phyloP scores from a whole-genome alignment of 352 stramenopile genomes.

The Plasmopara muralis region DNA sequence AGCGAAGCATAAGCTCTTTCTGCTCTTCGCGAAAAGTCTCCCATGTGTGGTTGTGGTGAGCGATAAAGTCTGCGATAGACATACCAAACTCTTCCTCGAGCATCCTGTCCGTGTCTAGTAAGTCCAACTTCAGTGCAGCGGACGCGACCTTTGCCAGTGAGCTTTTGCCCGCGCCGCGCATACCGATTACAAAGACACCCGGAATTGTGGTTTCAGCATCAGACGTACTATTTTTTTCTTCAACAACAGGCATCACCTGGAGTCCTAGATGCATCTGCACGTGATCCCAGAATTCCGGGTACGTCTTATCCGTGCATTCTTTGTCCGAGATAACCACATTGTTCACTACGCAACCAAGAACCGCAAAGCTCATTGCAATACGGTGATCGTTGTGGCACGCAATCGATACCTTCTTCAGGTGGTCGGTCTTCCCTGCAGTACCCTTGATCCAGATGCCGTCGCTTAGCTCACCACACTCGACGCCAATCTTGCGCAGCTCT shows the following conservation, averaged over 20 bases:
- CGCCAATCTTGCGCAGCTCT: constrained; percentile 92
- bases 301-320: constrained; percentile 97
- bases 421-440: constrained; percentile 37
- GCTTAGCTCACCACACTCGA: constrained; percentile 63
- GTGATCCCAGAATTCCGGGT: constrained; percentile 94
- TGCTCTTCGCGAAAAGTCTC: constrained; percentile 69
- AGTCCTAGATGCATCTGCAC: constrained; percentile 58
- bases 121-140: constrained; percentile 35
- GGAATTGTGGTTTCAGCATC: constrained; percentile 17
- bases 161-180: constrained; percentile 83
- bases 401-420: constrained; percentile 56
- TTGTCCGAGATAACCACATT: constrained; percentile 96
- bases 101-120: constrained; percentile 76
- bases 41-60: constrained; percentile 54
- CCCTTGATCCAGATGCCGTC: constrained; percentile 80
- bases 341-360: constrained; percentile 85
- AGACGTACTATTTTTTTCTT: constrained; percentile 9
- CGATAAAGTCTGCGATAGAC: constrained; percentile 65
- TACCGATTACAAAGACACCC: constrained; percentile 78
- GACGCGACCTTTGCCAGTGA: constrained; percentile 60
- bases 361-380: constrained; percentile 98
- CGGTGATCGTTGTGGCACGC: constrained; percentile 96
- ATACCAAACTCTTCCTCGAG: constrained; percentile 62
- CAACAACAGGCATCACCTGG: constrained; percentile 41
- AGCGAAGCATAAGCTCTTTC: constrained; percentile 46